Percentiles rank a stretch among this genome's conserved stretches.
phyloP scores from a whole-genome alignment of 306 rosid species.

The Rosa chinensis region DNA sequence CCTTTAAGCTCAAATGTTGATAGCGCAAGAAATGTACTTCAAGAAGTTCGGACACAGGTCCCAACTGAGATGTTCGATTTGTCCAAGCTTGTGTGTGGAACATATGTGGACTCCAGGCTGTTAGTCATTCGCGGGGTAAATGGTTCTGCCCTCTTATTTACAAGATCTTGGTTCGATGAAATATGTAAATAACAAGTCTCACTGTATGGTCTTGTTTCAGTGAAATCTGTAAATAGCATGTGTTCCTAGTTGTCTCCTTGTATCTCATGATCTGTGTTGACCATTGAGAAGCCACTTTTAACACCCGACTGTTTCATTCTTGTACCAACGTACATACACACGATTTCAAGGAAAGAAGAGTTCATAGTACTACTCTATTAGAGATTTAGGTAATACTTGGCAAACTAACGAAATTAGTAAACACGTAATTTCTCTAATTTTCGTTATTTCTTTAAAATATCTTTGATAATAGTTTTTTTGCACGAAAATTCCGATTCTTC shows the following conservation, averaged over 20 bases:
- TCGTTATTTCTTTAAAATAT: too few relatives aligned
- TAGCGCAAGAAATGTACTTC: conserved; percentile 54
- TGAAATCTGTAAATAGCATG: neutral
- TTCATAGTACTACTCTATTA: too few relatives aligned
- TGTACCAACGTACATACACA: too few relatives aligned
- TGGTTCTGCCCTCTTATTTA: conserved; percentile 90
- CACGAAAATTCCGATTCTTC: too few relatives aligned
- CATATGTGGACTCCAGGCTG: conserved; percentile 82
- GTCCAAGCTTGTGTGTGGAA: conserved; percentile 90
- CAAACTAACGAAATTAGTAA: too few relatives aligned
- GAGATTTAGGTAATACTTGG: too few relatives aligned
- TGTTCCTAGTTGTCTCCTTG: neutral
- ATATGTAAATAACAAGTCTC: conserved; percentile 22
- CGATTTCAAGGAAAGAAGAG: too few relatives aligned
- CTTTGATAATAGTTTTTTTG: too few relatives aligned
- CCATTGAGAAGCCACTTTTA: too few relatives aligned
- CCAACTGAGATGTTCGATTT: conserved; percentile 94
- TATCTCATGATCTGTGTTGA: too few relatives aligned
- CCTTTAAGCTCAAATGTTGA: conserved; percentile 50
- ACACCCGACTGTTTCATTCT: too few relatives aligned
- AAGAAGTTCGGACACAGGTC: conserved; percentile 70
- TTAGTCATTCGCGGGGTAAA: conserved; percentile 82
- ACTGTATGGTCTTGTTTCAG: neutral
- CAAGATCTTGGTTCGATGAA: conserved; percentile 71
- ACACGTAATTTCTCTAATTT: too few relatives aligned